Base-by-base conservation (phyloP, 2,329 filamentous ascomycete species). In the Fonsecaea pedrosoi region DNA sequence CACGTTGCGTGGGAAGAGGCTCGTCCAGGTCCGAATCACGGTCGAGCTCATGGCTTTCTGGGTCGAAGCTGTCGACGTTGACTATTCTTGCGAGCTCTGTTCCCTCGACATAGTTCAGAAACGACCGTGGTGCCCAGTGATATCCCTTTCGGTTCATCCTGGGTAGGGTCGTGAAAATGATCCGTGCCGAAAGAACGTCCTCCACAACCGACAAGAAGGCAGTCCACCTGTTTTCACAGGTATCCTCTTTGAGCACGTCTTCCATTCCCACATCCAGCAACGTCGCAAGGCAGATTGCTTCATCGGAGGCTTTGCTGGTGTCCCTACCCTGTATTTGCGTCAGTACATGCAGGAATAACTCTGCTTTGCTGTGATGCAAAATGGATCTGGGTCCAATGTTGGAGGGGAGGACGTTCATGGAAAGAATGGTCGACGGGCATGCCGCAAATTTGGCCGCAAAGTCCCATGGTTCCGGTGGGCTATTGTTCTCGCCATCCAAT, bases 241-340 rank as follows among this genome's bases (percentile, higher is more conserved):
- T 12, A 10, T 25, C 9, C 7, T 50, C 18, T 21, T 21, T 50
- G 9, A 50, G 45, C 18, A 50, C 45, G 18, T 50, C 45, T 25
- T 50, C 18, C 18, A 50, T 18, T 25, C 45, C 45, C 10, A 21
- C 45, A 12, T 50, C 18, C 45, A 50, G 21, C 45, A 50, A 50
- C 18, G 45, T 50, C 18, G 45, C 12, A 4, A 50, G 3, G 45
- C 45, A 50, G 10, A 50, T 50, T 21, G 45, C 45, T 50, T 50
- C 45, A 10, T 50, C 45, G 9, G 45, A 50, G 45, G 45, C 45
- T 25, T 50, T 50, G 45, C 45, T 50, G 18, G 45, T 50, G 21
- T 50, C 18, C 18, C 45, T 50, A 10, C 18, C 21, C 3, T 25
- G 45, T 12, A 50, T 9, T 12, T 50, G 7, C 9, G 45, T 50